A percentile compares a stretch with the other conserved stretches of the same genome.
phyloP scores from a whole-genome alignment of 2,329 filamentous ascomycete genomes.

The Trichoderma simmonsii region DNA sequence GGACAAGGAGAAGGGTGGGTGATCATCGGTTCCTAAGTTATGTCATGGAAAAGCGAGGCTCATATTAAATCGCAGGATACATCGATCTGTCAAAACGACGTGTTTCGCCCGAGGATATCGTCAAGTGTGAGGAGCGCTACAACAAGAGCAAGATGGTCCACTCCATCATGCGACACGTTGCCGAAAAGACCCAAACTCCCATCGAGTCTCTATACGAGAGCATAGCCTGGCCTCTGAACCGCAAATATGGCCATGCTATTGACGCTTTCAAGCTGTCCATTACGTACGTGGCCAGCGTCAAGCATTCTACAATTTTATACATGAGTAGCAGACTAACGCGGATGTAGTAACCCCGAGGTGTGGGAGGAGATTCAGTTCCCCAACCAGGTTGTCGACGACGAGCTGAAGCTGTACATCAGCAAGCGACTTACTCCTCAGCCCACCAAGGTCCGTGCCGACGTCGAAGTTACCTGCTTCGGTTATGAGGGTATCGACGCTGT shows the following conservation, averaged over 20 bases:
- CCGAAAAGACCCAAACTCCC: constrained; percentile 92
- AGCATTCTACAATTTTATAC: not conserved
- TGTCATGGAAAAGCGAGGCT: constrained; percentile 21
- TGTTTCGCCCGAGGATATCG: constrained; percentile 94
- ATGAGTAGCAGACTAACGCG: constrained; percentile 20
- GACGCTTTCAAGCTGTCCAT: constrained; percentile 99
- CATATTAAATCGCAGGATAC: constrained; percentile 53
- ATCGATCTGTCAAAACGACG: constrained; percentile 98
- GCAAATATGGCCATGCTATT: constrained; percentile 93
- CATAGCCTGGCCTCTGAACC: constrained; percentile 96
- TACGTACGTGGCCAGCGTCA: constrained; percentile 58
- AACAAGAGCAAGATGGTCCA: constrained; percentile 99
- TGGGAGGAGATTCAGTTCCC: constrained; percentile 93
- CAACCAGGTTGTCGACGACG: constrained; percentile 77
- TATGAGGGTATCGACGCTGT: constrained; percentile 99
- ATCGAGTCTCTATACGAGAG: constrained; percentile 92
- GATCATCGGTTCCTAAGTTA: not conserved
- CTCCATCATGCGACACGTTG: constrained; percentile 97
- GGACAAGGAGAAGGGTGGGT: constrained; percentile 92
- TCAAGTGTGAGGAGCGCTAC: constrained; percentile 98
- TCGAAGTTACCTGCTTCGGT: constrained; percentile 91
- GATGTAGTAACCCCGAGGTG: constrained; percentile 80
- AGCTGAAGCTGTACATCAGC: constrained; percentile 91
- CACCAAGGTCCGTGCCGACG: constrained; percentile 97
- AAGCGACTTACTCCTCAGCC: constrained; percentile 96